A percentile compares a stretch with the other conserved stretches of the same genome.
Conservation (phyloP, 2,329 filamentous ascomycete genomes). For the Lithohypha guttulata region DNA sequence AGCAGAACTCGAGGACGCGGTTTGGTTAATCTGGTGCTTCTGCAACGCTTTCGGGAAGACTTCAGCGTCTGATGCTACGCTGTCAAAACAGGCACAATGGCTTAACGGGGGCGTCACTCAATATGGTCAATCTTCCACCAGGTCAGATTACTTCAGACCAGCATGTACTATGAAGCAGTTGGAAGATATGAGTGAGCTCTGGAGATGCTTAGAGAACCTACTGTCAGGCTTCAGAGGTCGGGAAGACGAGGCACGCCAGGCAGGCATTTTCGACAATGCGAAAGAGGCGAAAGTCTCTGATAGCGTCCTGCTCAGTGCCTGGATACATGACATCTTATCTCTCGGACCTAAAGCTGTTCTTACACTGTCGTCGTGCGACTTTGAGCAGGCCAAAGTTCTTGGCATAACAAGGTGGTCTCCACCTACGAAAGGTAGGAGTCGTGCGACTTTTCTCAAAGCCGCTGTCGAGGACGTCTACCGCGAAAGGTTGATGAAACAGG, state of each 20-base stretch:
- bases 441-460: constrained; percentile 49
- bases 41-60: constrained; percentile 50
- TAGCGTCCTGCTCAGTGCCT: constrained; percentile 51
- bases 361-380: constrained; percentile 38
- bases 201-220: constrained; percentile 49
- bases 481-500: constrained; percentile 25
- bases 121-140: constrained; percentile 21
- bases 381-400: constrained; percentile 41
- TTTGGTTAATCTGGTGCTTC: constrained; percentile 58
- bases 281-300: constrained; percentile 21
- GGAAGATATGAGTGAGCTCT: constrained; percentile 55
- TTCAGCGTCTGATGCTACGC: constrained; percentile 20
- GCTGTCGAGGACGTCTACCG: constrained; percentile 51
- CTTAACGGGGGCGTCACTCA: constrained; percentile 41
- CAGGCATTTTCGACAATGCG: constrained; percentile 43
- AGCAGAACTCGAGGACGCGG: constrained; percentile 47
- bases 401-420: constrained; percentile 49
- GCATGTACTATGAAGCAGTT: constrained; percentile 42
- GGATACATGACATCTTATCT: constrained; percentile 50
- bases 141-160: constrained; percentile 41
- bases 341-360: constrained; percentile 48
- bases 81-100: constrained; percentile 47
- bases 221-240: constrained; percentile 46
- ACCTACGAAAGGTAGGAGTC: constrained; percentile 36
- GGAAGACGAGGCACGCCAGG: constrained; percentile 42